Conservation (phyloP, 2,329 filamentous ascomycete species). For the Drechslerella stenobrocha region DNA sequence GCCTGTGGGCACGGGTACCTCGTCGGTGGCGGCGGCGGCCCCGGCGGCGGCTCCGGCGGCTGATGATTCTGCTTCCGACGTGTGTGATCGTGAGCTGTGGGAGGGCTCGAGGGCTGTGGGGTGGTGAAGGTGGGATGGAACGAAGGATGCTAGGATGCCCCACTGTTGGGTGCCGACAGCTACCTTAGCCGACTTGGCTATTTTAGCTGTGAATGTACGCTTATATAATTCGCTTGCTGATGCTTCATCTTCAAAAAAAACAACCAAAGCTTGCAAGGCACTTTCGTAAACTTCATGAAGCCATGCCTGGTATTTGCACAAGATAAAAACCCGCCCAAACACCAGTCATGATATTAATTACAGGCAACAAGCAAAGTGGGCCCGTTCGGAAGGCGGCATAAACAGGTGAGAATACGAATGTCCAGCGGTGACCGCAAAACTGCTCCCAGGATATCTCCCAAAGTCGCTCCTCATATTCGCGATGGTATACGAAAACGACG, state of each 20-base stretch:
- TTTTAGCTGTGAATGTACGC: too few relatives aligned
- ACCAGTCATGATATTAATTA: not conserved
- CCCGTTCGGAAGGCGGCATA: slow-evolving; percentile 30
- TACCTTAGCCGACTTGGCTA: too few relatives aligned
- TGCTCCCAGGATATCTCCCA: slow-evolving; percentile 28
- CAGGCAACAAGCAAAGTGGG: slow-evolving; percentile 33
- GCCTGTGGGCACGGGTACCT: slow-evolving; percentile 6
- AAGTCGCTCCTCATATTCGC: slow-evolving; percentile 33
- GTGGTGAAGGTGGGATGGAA: slow-evolving; percentile 5
- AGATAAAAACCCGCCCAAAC: slow-evolving; percentile 5
- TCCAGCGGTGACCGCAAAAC: slow-evolving; percentile 25
- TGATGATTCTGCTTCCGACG: slow-evolving; percentile 41
- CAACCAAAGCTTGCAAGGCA: too few relatives aligned
- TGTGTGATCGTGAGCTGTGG: not conserved
- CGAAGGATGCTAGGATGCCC: slow-evolving; percentile 12
- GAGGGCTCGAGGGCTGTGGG: not conserved
- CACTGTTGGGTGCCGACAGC: slow-evolving; percentile 8
- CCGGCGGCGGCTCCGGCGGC: slow-evolving; percentile 38
- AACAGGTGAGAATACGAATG: slow-evolving; percentile 34
- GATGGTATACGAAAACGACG: slow-evolving; percentile 32
- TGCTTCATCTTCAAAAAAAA: too few relatives aligned
- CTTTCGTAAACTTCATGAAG: too few relatives aligned
- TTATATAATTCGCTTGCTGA: too few relatives aligned
- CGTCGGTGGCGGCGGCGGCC: not conserved
- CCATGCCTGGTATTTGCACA: not conserved